phyloP scores from a whole-genome alignment of 768 basidiomycete genomes.

The Mycena pura region DNA sequence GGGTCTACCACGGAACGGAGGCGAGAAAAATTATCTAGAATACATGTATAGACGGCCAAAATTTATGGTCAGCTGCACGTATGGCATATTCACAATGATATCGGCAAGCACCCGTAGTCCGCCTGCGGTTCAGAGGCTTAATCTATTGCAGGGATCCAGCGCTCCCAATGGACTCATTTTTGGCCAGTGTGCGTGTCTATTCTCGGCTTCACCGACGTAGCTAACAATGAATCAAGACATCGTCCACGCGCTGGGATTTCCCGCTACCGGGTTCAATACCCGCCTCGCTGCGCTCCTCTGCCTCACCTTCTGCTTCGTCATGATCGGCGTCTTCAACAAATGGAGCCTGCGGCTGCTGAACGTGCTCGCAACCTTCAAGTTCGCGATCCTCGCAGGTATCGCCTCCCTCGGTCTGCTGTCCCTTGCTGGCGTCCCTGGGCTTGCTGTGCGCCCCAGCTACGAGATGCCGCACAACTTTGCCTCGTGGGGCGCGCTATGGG shows the following conservation, averaged over 20 bases:
- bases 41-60: slow-evolving; percentile 63
- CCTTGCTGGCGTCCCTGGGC: slow-evolving; percentile 54
- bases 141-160: slow-evolving; percentile 16
- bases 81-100: slow-evolving; percentile 59
- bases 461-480: slow-evolving; percentile 42
- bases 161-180: slow-evolving; percentile 55
- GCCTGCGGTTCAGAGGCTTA: slow-evolving; percentile 22
- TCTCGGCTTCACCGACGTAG: not conserved
- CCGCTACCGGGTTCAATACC: slow-evolving; percentile 27
- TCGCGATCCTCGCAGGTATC: slow-evolving; percentile 57
- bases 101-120: slow-evolving; percentile 37
- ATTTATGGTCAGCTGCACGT: slow-evolving; percentile 62
- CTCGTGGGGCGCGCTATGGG: slow-evolving; percentile 32
- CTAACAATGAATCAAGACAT: slow-evolving; percentile 31
- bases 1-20: slow-evolving; percentile 69
- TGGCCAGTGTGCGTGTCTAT: slow-evolving; percentile 56
- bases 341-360: slow-evolving; percentile 70
- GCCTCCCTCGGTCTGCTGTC: slow-evolving; percentile 54
- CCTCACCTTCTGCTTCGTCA: slow-evolving; percentile 43
- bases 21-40: slow-evolving; percentile 77
- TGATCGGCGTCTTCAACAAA: slow-evolving; percentile 53
- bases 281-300: slow-evolving; percentile 42
- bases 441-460: slow-evolving; percentile 43
- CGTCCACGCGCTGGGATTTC: slow-evolving; percentile 40
- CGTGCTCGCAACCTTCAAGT: slow-evolving; percentile 63